These are phyloP conservation scores for Lenwebbia sp. DNA, from an alignment of 345 rosid genomes.

Conservation along the genomic window DNA sequence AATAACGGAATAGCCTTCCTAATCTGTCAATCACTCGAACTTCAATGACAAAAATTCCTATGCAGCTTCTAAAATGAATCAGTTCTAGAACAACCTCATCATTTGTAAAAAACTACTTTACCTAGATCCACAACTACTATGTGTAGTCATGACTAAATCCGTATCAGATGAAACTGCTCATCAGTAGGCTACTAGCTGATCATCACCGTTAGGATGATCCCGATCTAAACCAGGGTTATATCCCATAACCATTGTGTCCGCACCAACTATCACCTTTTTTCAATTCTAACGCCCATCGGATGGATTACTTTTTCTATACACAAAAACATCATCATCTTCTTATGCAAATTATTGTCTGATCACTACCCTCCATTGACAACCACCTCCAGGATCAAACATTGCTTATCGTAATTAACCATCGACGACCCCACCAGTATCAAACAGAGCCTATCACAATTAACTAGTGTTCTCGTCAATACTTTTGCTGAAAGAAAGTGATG, in stretches of 20 bases:
- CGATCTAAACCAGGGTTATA: accelerated
- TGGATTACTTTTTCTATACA: not conserved
- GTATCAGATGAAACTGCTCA: not conserved
- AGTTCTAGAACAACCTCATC: not conserved
- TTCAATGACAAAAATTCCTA: not conserved
- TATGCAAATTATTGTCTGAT: not conserved
- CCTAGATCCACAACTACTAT: not conserved
- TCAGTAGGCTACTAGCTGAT: not conserved
- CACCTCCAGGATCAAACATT: not conserved
- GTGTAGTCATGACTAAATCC: not conserved
- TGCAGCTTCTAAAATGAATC: not conserved
- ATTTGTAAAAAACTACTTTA: not conserved
- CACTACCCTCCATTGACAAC: not conserved
- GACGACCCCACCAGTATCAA: not conserved
- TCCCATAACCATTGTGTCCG: not conserved
- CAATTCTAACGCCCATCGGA: not conserved
- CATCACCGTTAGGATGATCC: not conserved
- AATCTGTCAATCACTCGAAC: not conserved
- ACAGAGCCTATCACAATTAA: not conserved
- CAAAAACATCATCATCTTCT: not conserved
- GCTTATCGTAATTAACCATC: not conserved
- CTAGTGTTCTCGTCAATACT: not conserved
- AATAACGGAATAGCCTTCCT: not conserved
- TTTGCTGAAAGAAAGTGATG: not conserved
- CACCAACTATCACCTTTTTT: not conserved